Base-by-base conservation (phyloP, 495 filamentous ascomycete genomes). In the Penicillium coprophilum region DNA sequence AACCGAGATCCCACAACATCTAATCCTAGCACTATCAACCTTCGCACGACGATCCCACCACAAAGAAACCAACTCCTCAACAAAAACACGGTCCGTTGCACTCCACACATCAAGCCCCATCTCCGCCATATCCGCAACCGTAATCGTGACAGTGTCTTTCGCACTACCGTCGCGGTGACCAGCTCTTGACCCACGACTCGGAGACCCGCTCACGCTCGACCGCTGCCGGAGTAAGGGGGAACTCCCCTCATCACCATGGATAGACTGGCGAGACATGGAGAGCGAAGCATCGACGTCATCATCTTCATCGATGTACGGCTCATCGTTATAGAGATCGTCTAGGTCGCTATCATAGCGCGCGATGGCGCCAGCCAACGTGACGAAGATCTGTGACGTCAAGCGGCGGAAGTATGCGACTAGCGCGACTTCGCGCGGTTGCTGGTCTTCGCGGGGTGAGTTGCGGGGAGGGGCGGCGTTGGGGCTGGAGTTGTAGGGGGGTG, bases 81-180 rank as follows among this genome's bases (percentile, higher is more conserved):
- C 81, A 64, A 96, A 96, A 17, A 79, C 71, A 36, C 85, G 82
- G 69, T 96, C 92, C 27, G 80, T 74, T 43, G 83, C 80, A 67
- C 89, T 95, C 92, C 92, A 96, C 0, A 86, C 78, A 65, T 96
- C 92, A 27, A 96, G 80, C 0, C 92, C 91, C 88, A 96, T 91
- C 45, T 83, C 75, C 46, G 77, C 77, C 63, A 96, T 77, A 57
- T 92, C 90, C 21, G 90, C 87, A 45, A 82, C 82, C 21, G 77
- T 82, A 32, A 93, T 76, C 3, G 73, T 72, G 6, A 91, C 72
- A 34, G 77, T 74, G 0, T 79, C 65, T 30, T 56, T 45, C 4
- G 60, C 17, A 19, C 50, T 46, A 1, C 49, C 41, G 2, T 34
- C 31, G 40, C 23, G 38, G 21, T 53, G 46, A 2, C 21, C 51